Evolutionary conservation across 2,329 filamentous ascomycete species (phyloP), one percentile per base, ranked within the genome.

Genomic region (Cladosporium phlei): DNA sequence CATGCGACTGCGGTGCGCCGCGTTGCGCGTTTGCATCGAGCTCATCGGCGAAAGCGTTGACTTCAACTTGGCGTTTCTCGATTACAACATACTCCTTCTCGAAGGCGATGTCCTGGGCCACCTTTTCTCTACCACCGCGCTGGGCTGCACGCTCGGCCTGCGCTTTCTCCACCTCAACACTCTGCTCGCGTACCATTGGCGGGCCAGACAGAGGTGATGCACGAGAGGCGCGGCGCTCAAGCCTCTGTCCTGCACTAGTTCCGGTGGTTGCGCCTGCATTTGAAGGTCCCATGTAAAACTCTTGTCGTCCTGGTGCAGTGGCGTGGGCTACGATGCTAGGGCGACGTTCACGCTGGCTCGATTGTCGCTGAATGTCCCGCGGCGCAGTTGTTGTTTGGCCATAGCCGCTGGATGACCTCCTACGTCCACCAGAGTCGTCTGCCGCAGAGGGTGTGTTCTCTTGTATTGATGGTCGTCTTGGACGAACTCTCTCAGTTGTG

Each of bases 41-140:
- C 67, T 97, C 91, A 66, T 98, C 93, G 17, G 93, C 93, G 59
- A 98, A 85, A 2, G 93, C 93, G 65, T 98, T 97, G 40, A 98
- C 91, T 66, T 97, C 91, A 9, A 98, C 90, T 16, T 89, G 86
- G 54, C 85, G 83, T 71, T 96, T 95, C 70, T 98, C 93, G 10
- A 98, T 88, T 20, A 97, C 76, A 16, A 98, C 91, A 59, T 97
- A 98, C 55, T 97, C 93, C 54, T 91, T 82, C 63, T 95, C 90
- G 57, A 95, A 86, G 1, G 86, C 86, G 38, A 94, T 82, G 54
- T 97, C 91, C 58, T 95, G 87, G 2, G 87, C 88, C 3, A 84
- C 85, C 35, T 77, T 75, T 54, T 85, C 82, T 30, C 74, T 73
- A 39, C 76, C 76, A 40, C 72, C 70, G 25, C 68, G 64, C 50